These are phyloP conservation scores for Durio zibethinus DNA, from an alignment of 345 rosid genomes.

Conservation along the genomic window DNA sequence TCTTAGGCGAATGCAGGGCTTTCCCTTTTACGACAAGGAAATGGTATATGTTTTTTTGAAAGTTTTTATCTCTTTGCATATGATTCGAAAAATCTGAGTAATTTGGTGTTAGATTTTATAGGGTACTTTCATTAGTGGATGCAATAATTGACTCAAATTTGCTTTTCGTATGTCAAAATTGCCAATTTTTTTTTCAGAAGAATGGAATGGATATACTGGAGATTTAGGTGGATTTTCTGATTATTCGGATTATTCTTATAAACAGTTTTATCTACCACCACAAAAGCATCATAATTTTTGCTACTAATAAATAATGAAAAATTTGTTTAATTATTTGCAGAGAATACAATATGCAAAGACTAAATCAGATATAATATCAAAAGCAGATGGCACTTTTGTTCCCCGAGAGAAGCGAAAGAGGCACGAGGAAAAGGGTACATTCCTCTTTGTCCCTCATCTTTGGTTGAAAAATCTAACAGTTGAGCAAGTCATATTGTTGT, in stretches of 20 bases:
- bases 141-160: not conserved
- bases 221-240: not conserved
- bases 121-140: not conserved
- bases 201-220: not conserved
- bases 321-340: conserved; percentile 34
- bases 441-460: not conserved
- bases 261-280: not conserved
- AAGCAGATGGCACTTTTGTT: conserved; percentile 97
- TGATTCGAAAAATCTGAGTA: not conserved
- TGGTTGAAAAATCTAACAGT: not conserved
- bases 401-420: conserved; percentile 93
- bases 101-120: not conserved
- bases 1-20: conserved; percentile 80
- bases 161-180: not conserved
- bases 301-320: not conserved
- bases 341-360: conserved; percentile 93
- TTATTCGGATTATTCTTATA: not conserved
- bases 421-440: conserved; percentile 86
- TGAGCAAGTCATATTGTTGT: not conserved
- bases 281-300: not conserved
- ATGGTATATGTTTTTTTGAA: conserved; percentile 45
- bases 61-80: not conserved
- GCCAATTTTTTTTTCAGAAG: not conserved
- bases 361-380: conserved; percentile 87
- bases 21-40: conserved; percentile 89